These are phyloP conservation scores for Naganishia sp. DNA, from an alignment of 1,284 basidiomycete species.

Conservation along the genomic window DNA sequence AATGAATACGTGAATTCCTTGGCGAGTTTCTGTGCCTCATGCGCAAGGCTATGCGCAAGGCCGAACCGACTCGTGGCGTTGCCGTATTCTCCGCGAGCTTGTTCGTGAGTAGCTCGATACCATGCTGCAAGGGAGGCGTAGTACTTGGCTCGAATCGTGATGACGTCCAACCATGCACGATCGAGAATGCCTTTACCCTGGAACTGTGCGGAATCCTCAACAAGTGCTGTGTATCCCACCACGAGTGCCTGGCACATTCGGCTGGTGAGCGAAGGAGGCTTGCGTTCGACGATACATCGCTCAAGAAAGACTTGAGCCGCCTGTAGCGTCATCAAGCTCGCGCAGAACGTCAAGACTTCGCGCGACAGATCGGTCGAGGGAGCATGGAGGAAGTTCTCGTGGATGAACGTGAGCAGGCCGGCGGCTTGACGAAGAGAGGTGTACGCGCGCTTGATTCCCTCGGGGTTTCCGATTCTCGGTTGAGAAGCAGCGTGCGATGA, in stretches of 20 bases:
- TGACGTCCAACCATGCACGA: conserved; percentile 75
- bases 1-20: conserved; percentile 73
- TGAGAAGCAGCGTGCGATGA: conserved; percentile 81
- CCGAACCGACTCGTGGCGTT: conserved; percentile 79
- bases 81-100: conserved; percentile 76
- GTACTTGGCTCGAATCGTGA: conserved; percentile 83
- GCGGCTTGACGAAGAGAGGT: conserved; percentile 89
- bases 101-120: conserved; percentile 79
- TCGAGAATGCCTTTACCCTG: conserved; percentile 94
- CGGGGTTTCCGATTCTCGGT: conserved; percentile 63
- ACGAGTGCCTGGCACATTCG: conserved; percentile 86
- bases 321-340: conserved; percentile 83
- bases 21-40: conserved; percentile 76
- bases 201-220: conserved; percentile 92
- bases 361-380: conserved; percentile 94
- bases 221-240: conserved; percentile 72
- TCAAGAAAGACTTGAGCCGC: conserved; percentile 96
- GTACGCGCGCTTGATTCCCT: conserved; percentile 94
- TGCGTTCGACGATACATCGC: conserved; percentile 89
- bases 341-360: conserved; percentile 90
- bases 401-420: conserved; percentile 98
- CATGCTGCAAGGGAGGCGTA: conserved; percentile 86
- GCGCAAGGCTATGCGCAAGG: conserved; percentile 76
- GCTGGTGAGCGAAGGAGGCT: conserved; percentile 72
- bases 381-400: conserved; percentile 98